These are phyloP conservation scores for Neofusicoccum umdonicola DNA, from an alignment of 2,329 filamentous ascomycete genomes.

Conservation along the genomic window DNA sequence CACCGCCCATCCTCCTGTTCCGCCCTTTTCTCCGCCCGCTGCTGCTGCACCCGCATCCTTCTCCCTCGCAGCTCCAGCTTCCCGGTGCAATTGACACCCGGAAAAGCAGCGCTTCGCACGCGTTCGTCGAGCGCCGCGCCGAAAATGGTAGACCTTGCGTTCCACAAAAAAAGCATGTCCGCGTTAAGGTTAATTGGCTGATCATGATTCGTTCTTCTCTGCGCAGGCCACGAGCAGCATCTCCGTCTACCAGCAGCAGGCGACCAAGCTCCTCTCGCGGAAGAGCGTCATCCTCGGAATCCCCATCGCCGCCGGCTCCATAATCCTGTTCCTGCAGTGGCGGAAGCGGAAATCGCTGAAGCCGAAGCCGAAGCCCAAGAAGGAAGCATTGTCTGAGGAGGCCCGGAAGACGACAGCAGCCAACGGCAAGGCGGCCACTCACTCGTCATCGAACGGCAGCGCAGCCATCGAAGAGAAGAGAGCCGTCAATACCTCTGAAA, in stretches of 20 bases:
- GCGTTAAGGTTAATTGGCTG: neutral
- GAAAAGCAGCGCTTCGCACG: neutral
- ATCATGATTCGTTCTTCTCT: neutral
- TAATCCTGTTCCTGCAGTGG: conserved; percentile 17
- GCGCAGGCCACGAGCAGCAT: conserved; percentile 2
- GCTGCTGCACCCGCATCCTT: neutral
- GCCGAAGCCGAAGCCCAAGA: neutral
- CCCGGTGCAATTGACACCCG: neutral
- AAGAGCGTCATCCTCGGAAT: conserved; percentile 12
- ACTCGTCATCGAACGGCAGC: neutral
- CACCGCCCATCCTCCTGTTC: conserved; percentile 11
- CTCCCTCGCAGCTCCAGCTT: neutral
- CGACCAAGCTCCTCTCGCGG: conserved; percentile 13
- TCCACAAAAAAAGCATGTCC: neutral
- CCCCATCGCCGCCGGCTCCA: conserved; percentile 14
- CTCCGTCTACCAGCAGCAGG: conserved; percentile 16
- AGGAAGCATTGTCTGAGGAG: neutral
- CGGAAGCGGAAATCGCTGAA: conserved; percentile 16
- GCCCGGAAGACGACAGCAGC: neutral
- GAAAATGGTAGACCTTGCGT: conserved; percentile 1
- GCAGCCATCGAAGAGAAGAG: neutral
- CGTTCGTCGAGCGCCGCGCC: neutral
- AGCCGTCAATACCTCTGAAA: neutral
- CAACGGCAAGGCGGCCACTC: neutral
- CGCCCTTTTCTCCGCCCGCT: conserved; percentile 1